Base-by-base conservation (phyloP, 2,329 filamentous ascomycete genomes). In the Phaeosphaeria sp. region DNA sequence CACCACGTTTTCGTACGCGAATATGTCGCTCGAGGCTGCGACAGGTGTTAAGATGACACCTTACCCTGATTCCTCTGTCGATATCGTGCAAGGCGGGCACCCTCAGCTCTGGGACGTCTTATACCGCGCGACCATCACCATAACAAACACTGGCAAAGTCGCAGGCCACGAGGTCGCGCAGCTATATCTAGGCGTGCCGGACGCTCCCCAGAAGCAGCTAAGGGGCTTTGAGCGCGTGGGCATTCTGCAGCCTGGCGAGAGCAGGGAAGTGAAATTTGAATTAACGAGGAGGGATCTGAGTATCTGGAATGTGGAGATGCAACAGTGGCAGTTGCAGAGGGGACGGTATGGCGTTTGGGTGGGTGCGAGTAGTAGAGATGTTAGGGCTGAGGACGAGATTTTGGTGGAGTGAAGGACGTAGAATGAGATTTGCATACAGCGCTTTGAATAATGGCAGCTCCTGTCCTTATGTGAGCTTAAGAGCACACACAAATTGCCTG, bases 281-380 rank as follows among this genome's bases (percentile, higher is more conserved):
- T 75, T 97, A 47, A 91, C 87, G 7, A 84, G 93, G 30, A 86
- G 91, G 51, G 93, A 97, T 72, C 64, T 97, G 56, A 92, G 90
- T 75, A 93, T 92, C 78, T 97, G 93, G 93, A 91, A 96, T 65
- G 80, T 85, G 0, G 81, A 72, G 0, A 74, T 79, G 6, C 92
- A 97, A 82, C 87, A 96, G 79, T 97, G 93, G 93, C 85, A 91
- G 39, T 21, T 77, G 20, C 71, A 72, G 54, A 59, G 42, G 10
- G 73, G 72, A 11, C 43, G 13, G 1, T 74, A 75, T 59, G 60
- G 46, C 6, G 52, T 78, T 6, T 74, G 68, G 58, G 67, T 78
- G 9, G 77, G 77, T 1, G 70, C 72, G 3, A 78, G 76, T 51
- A 77, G 75, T 56, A 63, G 73, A 20, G 74, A 77, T 58, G 46